A percentile compares a stretch with the other conserved stretches of the same genome.
Evolutionary conservation across 2,329 filamentous ascomycete genomes (phyloP).

Genomic region (Fusarium illudens): DNA sequence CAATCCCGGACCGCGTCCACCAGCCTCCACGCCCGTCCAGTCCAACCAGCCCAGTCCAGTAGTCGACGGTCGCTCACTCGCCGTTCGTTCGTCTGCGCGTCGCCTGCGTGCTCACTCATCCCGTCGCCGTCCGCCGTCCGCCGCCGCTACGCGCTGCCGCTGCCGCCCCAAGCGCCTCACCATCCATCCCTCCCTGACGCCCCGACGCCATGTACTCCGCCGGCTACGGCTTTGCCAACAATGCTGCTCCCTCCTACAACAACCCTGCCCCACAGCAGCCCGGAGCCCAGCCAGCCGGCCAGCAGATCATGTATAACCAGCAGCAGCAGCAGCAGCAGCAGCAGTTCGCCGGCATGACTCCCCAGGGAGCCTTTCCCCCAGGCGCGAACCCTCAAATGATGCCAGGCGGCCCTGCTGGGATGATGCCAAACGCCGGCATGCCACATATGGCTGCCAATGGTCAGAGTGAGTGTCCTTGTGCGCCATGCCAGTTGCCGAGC

Average conservation of each 20-base stretch:
- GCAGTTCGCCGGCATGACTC: conserved; percentile 63
- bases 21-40: conserved; percentile 34
- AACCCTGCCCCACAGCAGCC: conserved; percentile 51
- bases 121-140: conserved; percentile 9
- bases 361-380: conserved; percentile 60
- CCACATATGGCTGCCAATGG: conserved; percentile 67
- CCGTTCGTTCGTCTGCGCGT: background rate
- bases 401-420: conserved; percentile 62
- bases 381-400: conserved; percentile 65
- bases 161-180: conserved; percentile 32
- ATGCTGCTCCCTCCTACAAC: conserved; percentile 62
- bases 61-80: background rate
- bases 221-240: conserved; percentile 64
- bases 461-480: conserved; percentile 61
- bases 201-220: conserved; percentile 59
- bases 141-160: conserved; percentile 16
- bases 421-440: conserved; percentile 71
- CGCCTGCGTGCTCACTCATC: conserved; percentile 22
- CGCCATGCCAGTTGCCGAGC: conserved; percentile 11
- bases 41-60: background rate
- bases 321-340: conserved; percentile 64
- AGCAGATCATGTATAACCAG: conserved; percentile 68
- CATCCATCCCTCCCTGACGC: conserved; percentile 13
- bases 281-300: conserved; percentile 52
- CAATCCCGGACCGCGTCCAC: conserved; percentile 42